Base-by-base conservation (phyloP, 192 early-diverging fungal genomes). In the Funneliformis mosseae region DNA sequence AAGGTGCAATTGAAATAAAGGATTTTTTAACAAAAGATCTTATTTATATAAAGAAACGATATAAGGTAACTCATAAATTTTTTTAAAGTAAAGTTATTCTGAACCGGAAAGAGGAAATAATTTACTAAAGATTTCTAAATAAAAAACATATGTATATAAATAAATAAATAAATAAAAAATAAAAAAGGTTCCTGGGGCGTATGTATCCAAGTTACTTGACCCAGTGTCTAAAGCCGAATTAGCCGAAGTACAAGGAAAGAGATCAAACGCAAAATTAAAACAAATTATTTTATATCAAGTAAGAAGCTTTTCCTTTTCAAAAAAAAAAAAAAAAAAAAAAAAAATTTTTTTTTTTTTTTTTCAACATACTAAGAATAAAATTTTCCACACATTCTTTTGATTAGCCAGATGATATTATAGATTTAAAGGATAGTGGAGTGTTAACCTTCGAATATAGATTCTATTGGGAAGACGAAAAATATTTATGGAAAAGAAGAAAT, bases 361-460 rank as follows among this genome's bases (percentile, higher is more conserved):
- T 33, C 33, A 33, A 33, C 33, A 33, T 33, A 33, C 3, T 33
- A 33, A 33, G 33, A 33, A 33, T 33, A 33, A 33, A 33, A 33
- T 33, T 33, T 33, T 33, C 3, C 33, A 33, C 33, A 33, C 0
- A 33, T 33, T 33, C 33, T 33, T 33, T 33, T 33, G 33, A 33
- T 33, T 33, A 79, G 77, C 77, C 77, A 38, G 77, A 79, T 50
- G 63, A 55, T 39, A 21, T 5, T 23, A 48, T 79, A n/a, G 66
- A 66, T 50, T 69, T 79, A 25, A 48, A 55, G 38, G 48, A 79
- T 23, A 69, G 28, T 10, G 77, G 77, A 70, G 50, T 38, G 33
- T 18, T 79, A 33, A 41, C 25, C n/a, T 38, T 69, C 16, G 77
- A 79, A 55, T 39, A 69, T 67, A 46, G 39, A 79, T 79, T 79